These are phyloP conservation scores for Phaeotremella fagi DNA, from an alignment of 768 basidiomycete species.

Conservation along the genomic window DNA sequence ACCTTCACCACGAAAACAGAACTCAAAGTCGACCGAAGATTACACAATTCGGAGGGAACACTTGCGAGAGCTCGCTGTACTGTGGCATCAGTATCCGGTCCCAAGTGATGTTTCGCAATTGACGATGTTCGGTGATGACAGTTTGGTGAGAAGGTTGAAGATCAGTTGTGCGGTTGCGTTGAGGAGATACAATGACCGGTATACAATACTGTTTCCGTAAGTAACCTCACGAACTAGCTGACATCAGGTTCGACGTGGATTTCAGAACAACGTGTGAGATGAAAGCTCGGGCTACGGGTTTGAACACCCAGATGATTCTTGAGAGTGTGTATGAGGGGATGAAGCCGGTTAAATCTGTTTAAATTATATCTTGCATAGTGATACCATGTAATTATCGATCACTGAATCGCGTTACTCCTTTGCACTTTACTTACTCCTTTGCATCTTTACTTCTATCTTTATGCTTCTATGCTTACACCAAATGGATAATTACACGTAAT, in stretches of 20 bases:
- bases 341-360: neutral
- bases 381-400: too few relatives aligned
- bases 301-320: neutral
- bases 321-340: neutral
- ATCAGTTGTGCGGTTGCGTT: conserved; percentile 22
- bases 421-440: too few relatives aligned
- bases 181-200: neutral
- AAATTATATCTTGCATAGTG: neutral
- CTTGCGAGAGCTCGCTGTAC: conserved; percentile 18
- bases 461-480: too few relatives aligned
- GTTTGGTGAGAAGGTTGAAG: conserved; percentile 13
- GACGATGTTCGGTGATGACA: neutral
- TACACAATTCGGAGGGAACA: too few relatives aligned
- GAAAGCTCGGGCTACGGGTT: conserved; percentile 11
- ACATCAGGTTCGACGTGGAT: conserved; percentile 34
- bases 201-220: conserved; percentile 7
- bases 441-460: too few relatives aligned
- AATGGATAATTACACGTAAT: too few relatives aligned
- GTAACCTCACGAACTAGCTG: neutral
- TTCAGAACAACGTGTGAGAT: conserved; percentile 20
- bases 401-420: too few relatives aligned
- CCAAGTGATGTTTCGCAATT: conserved; percentile 8
- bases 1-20: too few relatives aligned
- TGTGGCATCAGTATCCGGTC: conserved; percentile 15
- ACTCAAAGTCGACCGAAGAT: too few relatives aligned